Conservation (phyloP, 371 early-diverging fungal genomes). For the Mortierella sp. region DNA sequence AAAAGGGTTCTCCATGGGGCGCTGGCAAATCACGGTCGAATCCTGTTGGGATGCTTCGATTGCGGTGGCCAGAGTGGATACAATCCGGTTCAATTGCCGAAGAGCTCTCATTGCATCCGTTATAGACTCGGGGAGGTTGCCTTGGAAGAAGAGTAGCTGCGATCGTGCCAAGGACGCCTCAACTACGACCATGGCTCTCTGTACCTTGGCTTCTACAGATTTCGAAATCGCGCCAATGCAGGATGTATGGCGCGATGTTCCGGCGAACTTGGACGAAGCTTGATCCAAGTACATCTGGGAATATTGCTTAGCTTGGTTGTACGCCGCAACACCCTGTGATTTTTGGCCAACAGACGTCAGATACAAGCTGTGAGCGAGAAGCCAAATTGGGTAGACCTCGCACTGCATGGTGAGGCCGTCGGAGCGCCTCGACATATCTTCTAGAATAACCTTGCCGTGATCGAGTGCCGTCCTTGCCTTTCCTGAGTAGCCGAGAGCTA, state of each 20-base stretch:
- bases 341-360: conserved; percentile 40
- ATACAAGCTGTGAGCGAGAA: conserved; percentile 45
- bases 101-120: conserved; percentile 41
- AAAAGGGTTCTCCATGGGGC: conserved; percentile 44
- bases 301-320: conserved; percentile 38
- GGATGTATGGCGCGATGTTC: neutral
- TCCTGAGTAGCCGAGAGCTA: conserved; percentile 76
- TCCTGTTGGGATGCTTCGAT: conserved; percentile 30
- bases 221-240: conserved; percentile 15
- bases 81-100: conserved; percentile 39
- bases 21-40: conserved; percentile 8
- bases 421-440: conserved; percentile 31
- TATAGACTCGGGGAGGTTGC: conserved; percentile 44
- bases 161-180: conserved; percentile 55
- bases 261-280: neutral
- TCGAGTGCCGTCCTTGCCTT: conserved; percentile 72
- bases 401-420: neutral
- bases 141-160: conserved; percentile 36
- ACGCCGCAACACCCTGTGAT: conserved; percentile 27
- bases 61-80: conserved; percentile 36
- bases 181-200: conserved; percentile 26
- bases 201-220: conserved; percentile 26
- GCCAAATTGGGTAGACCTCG: conserved; percentile 37
- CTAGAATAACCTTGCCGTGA: conserved; percentile 61
- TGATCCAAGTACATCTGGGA: conserved; percentile 15